A percentile compares a stretch with the other conserved stretches of the same genome.
Evolutionary conservation across 1,139 yeast genomes (phyloP).

Genomic region (Blastobotrys illinoisensis): DNA sequence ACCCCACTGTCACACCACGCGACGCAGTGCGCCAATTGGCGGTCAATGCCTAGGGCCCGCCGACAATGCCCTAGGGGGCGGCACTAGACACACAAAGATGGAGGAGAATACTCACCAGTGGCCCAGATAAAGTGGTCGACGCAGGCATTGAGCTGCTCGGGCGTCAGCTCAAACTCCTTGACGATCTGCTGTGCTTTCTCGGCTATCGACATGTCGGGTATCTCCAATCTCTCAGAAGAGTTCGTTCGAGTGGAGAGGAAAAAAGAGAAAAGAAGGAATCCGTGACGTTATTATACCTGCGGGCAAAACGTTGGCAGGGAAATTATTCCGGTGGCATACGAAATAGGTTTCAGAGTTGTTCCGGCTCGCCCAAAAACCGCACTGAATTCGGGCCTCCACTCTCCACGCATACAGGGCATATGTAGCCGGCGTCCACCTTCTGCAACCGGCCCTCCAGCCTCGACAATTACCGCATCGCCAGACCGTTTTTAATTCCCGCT

Average conservation of each 20-base stretch:
- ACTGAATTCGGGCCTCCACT: not conserved
- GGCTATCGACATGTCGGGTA: constrained; percentile 9
- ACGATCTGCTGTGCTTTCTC: constrained; percentile 45
- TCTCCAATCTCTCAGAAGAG: not conserved
- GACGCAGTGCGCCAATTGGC: no score
- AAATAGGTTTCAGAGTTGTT: not conserved
- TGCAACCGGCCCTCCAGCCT: no score
- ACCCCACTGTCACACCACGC: not conserved
- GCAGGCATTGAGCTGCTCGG: constrained; percentile 47
- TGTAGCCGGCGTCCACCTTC: no score
- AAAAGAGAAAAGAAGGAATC: not conserved
- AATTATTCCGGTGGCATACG: not conserved
- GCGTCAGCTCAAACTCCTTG: constrained; percentile 49
- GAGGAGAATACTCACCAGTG: constrained; percentile 5
- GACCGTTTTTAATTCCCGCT: no score
- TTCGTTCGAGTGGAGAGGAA: not conserved
- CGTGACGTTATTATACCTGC: not conserved
- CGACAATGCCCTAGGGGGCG: no score
- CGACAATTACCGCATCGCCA: no score
- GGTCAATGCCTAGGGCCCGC: no score
- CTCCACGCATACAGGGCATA: not conserved
- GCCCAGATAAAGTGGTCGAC: constrained; percentile 54
- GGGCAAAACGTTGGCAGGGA: not conserved
- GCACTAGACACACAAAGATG: no score
- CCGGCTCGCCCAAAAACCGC: not conserved